Percentiles rank a stretch among this genome's conserved stretches.
phyloP scores from a whole-genome alignment of 345 rosid genomes.

The Alliaria petiolata region DNA sequence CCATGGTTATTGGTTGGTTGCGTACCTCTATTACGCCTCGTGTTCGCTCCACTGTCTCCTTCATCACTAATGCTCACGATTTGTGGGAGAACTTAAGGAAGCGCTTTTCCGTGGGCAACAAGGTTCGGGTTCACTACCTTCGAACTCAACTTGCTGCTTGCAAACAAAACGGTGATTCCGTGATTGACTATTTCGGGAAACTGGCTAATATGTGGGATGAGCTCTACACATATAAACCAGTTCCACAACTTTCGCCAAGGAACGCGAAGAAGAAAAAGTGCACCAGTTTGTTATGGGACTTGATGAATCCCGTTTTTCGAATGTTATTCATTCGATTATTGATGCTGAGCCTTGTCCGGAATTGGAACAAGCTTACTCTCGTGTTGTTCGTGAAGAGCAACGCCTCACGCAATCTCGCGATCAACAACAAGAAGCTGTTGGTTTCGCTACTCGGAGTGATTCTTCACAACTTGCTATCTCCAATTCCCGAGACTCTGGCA shows the following conservation, averaged over 20 bases:
- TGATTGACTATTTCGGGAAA: not conserved
- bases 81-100: too few relatives aligned
- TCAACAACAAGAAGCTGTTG: not conserved
- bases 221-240: fast-evolving
- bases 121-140: too few relatives aligned
- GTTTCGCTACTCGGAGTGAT: not conserved
- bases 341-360: not conserved
- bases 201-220: not conserved
- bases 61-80: too few relatives aligned
- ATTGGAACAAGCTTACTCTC: not conserved
- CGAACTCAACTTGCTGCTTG: not conserved
- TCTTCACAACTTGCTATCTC: not conserved
- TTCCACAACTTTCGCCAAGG: not conserved
- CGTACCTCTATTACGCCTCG: too few relatives aligned
- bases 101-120: too few relatives aligned
- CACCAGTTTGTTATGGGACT: not conserved
- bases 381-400: not conserved
- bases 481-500: fast-evolving
- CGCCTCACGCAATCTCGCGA: fast-evolving
- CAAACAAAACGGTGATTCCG: not conserved
- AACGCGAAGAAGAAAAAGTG: not conserved
- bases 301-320: not conserved
- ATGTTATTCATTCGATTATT: not conserved
- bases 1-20: too few relatives aligned
- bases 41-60: too few relatives aligned